Percentiles rank a stretch among this genome's conserved stretches.
Conservation (phyloP, 2,329 filamentous ascomycete species). For the Diplodia sapinea region DNA sequence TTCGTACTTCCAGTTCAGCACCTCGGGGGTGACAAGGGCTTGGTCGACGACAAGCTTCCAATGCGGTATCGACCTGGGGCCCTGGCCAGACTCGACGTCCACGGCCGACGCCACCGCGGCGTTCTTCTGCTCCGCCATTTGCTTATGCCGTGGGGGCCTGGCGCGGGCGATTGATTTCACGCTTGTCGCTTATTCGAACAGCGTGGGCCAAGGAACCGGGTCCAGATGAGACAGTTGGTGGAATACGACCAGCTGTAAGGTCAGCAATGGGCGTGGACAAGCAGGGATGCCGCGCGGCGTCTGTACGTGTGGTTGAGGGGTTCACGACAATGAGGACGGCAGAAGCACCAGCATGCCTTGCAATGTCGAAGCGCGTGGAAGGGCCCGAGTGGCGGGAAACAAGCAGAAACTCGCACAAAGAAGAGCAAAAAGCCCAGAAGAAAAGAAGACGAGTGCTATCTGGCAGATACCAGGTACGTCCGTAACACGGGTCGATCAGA, state of each 20-base stretch:
- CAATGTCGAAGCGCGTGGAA: background rate
- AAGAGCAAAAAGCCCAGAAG: slow-evolving; percentile 6
- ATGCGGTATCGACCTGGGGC: slow-evolving; percentile 39
- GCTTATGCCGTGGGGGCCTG: slow-evolving; percentile 10
- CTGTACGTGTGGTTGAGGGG: slow-evolving; percentile 18
- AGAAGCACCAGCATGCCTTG: slow-evolving; percentile 3
- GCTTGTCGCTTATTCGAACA: slow-evolving; percentile 16
- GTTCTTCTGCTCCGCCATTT: slow-evolving; percentile 16
- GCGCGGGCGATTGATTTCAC: background rate
- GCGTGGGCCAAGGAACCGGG: background rate
- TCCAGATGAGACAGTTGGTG: background rate
- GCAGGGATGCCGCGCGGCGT: slow-evolving; percentile 1
- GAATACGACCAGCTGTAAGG: background rate
- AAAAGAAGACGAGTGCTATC: background rate
- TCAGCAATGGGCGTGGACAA: background rate
- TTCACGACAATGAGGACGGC: slow-evolving; percentile 22
- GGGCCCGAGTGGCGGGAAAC: background rate
- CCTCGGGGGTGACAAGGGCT: slow-evolving; percentile 46
- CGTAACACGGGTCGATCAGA: slow-evolving; percentile 20
- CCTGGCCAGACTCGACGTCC: slow-evolving; percentile 29
- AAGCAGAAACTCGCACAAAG: background rate
- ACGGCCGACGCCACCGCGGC: slow-evolving; percentile 6
- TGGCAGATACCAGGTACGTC: slow-evolving; percentile 22
- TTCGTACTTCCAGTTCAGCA: slow-evolving; percentile 49
- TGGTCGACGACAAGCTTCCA: slow-evolving; percentile 47